These are phyloP conservation scores for Stachybotrys chartarum DNA, from an alignment of 2,329 filamentous ascomycete species.

Conservation along the genomic window DNA sequence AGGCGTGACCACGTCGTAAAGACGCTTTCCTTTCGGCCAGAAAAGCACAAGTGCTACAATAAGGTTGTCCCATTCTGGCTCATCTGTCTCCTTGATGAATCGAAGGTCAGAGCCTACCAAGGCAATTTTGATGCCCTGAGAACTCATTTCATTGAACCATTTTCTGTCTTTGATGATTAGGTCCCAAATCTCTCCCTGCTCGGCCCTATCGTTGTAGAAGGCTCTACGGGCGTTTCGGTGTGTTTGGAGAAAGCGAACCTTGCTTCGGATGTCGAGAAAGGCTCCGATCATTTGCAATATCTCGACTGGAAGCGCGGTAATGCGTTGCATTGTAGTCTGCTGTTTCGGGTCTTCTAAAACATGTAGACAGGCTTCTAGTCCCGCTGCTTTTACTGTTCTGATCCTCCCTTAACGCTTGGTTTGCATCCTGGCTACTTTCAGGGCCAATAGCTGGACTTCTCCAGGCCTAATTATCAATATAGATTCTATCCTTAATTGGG, in stretches of 20 bases:
- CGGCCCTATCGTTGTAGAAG: too few species aligned
- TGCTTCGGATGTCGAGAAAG: neutral
- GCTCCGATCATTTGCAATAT: neutral
- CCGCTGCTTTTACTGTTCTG: neutral
- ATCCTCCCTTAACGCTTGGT: neutral
- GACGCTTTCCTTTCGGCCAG: neutral
- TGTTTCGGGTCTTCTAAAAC: neutral
- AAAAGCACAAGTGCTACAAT: neutral
- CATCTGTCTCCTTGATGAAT: neutral
- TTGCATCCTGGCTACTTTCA: neutral
- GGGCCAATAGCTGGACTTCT: neutral
- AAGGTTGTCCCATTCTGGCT: neutral
- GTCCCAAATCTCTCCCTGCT: too few species aligned
- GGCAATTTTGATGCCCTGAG: too few species aligned
- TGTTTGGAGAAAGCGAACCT: neutral
- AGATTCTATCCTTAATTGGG: neutral
- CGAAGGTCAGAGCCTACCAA: too few species aligned
- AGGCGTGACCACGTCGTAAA: neutral
- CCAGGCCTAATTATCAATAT: neutral
- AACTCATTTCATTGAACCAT: too few species aligned
- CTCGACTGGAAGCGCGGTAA: neutral
- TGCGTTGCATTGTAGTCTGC: neutral
- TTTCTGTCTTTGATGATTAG: too few species aligned
- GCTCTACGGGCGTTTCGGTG: too few species aligned
- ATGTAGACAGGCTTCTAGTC: neutral